phyloP scores from a whole-genome alignment of 2,329 filamentous ascomycete species.

The Neofusicoccum ribis region DNA sequence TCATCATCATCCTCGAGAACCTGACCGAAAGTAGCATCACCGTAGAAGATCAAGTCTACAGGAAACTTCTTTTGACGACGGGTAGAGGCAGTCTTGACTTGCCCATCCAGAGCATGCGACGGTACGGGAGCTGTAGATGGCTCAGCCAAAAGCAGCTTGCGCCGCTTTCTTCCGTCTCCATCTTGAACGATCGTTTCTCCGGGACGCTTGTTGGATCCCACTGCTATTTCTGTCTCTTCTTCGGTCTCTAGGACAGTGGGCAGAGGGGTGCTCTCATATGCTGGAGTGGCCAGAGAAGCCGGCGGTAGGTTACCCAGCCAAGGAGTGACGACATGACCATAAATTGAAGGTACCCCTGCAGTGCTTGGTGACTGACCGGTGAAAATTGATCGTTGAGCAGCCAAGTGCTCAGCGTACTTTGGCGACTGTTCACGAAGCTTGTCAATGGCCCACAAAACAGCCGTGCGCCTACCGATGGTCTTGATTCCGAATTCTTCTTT shows the following conservation, averaged over 20 bases:
- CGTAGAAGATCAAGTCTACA: conserved; percentile 38
- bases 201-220: conserved; percentile 2
- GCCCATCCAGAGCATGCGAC: neutral
- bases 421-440: conserved; percentile 56
- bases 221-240: neutral
- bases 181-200: conserved; percentile 31
- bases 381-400: neutral
- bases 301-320: conserved; percentile 21
- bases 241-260: neutral
- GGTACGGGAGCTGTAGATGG: conserved; percentile 23
- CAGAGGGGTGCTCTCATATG: neutral
- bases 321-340: neutral
- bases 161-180: conserved; percentile 33
- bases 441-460: conserved; percentile 59
- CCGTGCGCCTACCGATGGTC: conserved; percentile 58
- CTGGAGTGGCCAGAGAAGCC: neutral
- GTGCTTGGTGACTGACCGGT: neutral
- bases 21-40: neutral
- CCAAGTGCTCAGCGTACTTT: conserved; percentile 43
- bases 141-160: conserved; percentile 30
- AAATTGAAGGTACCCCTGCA: neutral
- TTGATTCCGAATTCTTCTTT: conserved; percentile 59
- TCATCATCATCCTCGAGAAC: conserved; percentile 21
- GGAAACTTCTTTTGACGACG: conserved; percentile 20
- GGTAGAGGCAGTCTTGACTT: neutral